Evolutionary conservation across 805 yeast genomes (phyloP).

Genomic region (Ogataea wickerhamii): DNA sequence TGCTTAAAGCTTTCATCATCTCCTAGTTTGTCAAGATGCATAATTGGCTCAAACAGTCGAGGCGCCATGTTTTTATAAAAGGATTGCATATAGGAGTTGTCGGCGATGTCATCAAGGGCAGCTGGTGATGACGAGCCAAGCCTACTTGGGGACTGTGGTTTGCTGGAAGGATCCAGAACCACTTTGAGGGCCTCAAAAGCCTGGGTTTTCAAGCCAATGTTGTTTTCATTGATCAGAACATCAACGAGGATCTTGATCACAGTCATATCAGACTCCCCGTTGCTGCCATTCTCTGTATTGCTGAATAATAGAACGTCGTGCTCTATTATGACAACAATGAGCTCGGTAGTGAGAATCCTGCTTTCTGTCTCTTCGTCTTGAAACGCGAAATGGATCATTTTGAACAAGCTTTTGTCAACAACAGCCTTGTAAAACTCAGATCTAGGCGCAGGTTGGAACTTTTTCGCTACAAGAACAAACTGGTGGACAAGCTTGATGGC

Average conservation of each 20-base stretch:
- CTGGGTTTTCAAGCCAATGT: constrained; percentile 74
- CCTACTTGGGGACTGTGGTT: constrained; percentile 11
- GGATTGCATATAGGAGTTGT: constrained; percentile 43
- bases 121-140: constrained; percentile 15
- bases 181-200: constrained; percentile 79
- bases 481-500: constrained; percentile 81
- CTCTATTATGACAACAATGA: constrained; percentile 76
- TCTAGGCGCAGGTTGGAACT: constrained; percentile 56
- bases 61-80: constrained; percentile 52
- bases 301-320: constrained; percentile 69
- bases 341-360: constrained; percentile 73
- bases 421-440: constrained; percentile 61
- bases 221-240: constrained; percentile 57
- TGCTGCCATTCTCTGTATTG: constrained; percentile 17
- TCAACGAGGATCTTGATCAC: constrained; percentile 51
- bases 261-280: constrained; percentile 36
- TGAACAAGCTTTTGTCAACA: constrained; percentile 65
- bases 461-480: constrained; percentile 70
- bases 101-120: constrained; percentile 10
- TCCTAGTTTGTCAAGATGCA: constrained; percentile 8
- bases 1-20: constrained; percentile 1
- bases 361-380: constrained; percentile 44
- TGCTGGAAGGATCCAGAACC: constrained; percentile 54
- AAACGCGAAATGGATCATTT: constrained; percentile 69
- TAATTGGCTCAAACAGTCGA: constrained; percentile 28